A percentile compares a stretch with the other conserved stretches of the same genome.
Conservation (phyloP, 1,284 basidiomycete species). For the Tylopilus orsonianus region DNA sequence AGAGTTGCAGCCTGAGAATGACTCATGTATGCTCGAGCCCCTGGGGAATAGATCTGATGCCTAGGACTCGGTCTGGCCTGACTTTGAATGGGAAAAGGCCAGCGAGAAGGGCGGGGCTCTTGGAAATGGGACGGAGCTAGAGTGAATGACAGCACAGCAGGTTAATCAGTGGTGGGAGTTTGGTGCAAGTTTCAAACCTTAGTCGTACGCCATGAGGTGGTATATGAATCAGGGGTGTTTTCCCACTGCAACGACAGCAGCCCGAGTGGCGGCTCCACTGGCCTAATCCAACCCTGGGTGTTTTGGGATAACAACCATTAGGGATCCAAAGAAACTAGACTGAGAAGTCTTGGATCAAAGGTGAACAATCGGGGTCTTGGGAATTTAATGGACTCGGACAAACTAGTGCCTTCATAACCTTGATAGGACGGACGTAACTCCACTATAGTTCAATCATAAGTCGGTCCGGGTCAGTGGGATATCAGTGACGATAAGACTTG, state of each 20-base stretch:
- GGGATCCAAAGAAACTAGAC: too few species aligned
- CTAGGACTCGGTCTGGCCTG: not conserved
- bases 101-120: not conserved
- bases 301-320: too few species aligned
- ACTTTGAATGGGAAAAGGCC: not conserved
- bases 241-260: not conserved
- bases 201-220: not conserved
- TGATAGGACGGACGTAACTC: too few species aligned
- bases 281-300: too few species aligned
- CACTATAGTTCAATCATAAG: too few species aligned
- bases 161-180: not conserved
- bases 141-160: not conserved
- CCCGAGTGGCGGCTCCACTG: too few species aligned
- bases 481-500: too few species aligned
- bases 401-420: too few species aligned
- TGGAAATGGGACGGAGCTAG: not conserved
- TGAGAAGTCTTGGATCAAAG: not conserved
- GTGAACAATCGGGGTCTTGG: not conserved
- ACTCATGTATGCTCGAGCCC: conserved; percentile 16
- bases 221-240: not conserved
- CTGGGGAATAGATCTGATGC: not conserved
- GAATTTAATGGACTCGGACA: not conserved
- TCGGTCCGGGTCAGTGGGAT: too few species aligned
- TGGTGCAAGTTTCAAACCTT: not conserved
- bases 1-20: conserved; percentile 10